Conservation (phyloP, 2,329 filamentous ascomycete species). For the Keithomyces neogunnii region DNA sequence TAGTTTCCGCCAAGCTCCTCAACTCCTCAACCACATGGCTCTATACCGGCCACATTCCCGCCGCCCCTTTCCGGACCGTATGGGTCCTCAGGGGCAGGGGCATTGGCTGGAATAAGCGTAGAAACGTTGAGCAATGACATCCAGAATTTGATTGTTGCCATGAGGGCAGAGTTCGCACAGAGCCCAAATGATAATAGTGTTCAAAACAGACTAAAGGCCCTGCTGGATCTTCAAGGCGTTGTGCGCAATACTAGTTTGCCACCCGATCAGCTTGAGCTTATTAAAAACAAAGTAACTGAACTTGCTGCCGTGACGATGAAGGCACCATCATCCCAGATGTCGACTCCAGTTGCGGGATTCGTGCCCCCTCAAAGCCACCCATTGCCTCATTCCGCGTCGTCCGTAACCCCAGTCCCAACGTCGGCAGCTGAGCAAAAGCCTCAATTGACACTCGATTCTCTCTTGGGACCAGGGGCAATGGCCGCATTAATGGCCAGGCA, state of each 20-base stretch:
- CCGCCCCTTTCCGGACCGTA: constrained; percentile 31
- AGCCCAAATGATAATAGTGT: constrained; percentile 69
- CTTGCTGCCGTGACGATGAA: constrained; percentile 57
- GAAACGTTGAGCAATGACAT: constrained; percentile 78
- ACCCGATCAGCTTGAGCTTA: constrained; percentile 72
- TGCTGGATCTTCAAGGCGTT: constrained; percentile 70
- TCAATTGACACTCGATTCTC: constrained; percentile 45
- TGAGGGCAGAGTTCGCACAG: constrained; percentile 65
- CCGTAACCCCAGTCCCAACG: constrained; percentile 23
- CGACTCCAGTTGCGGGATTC: constrained; percentile 31
- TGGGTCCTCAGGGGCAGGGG: constrained; percentile 19
- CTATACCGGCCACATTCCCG: constrained; percentile 31
- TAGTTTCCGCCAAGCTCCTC: constrained; percentile 30
- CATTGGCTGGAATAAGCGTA: constrained; percentile 48
- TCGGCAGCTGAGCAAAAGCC: constrained; percentile 22
- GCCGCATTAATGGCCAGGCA: constrained; percentile 49
- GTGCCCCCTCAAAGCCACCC: constrained; percentile 22
- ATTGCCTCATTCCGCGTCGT: constrained; percentile 22
- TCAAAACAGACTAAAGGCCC: constrained; percentile 72
- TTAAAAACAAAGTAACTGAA: constrained; percentile 77
- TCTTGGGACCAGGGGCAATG: constrained; percentile 52
- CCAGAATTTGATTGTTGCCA: constrained; percentile 64
- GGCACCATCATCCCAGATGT: constrained; percentile 34
- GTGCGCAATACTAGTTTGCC: constrained; percentile 71
- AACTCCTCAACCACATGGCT: constrained; percentile 27